phyloP scores from a whole-genome alignment of 345 rosid species.

The Gossypium bickii region DNA sequence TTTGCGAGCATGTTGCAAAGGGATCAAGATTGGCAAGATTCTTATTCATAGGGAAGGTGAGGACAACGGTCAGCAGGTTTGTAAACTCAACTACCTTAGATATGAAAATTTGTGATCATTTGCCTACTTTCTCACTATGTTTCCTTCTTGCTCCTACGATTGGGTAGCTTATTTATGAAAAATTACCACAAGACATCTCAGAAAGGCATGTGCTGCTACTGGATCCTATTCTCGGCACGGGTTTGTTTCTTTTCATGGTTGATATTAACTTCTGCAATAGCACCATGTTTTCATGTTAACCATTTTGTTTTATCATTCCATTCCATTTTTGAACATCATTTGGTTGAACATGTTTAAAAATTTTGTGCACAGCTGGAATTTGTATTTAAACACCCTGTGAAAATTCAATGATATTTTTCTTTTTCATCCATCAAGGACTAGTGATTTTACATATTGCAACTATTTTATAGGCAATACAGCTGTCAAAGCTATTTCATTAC shows the following conservation, averaged over 20 bases:
- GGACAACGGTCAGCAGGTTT: conserved; percentile 83
- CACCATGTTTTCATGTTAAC: neutral
- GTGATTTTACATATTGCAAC: neutral
- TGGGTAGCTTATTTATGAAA: conserved; percentile 86
- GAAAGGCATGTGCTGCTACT: conserved; percentile 84
- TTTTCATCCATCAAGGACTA: neutral
- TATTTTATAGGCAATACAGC: conserved; percentile 77
- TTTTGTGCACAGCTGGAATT: neutral
- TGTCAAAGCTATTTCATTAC: conserved; percentile 84
- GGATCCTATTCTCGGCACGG: conserved; percentile 98
- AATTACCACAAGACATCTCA: conserved; percentile 85
- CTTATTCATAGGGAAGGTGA: conserved; percentile 83
- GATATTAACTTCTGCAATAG: neutral
- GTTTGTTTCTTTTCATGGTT: conserved; percentile 30
- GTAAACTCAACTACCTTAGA: conserved; percentile 15
- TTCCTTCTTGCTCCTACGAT: conserved; percentile 7
- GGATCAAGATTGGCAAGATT: conserved; percentile 94
- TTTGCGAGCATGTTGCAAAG: conserved; percentile 94
- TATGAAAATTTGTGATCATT: neutral
- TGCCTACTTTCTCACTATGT: conserved; percentile 15
- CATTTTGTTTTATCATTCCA: neutral
- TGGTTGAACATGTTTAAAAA: neutral
- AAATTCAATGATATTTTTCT: neutral
- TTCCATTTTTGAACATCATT: neutral
- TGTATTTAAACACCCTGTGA: neutral